These are phyloP conservation scores for Blastobotrys indianensis DNA, from an alignment of 1,139 yeast genomes.

Conservation along the genomic window DNA sequence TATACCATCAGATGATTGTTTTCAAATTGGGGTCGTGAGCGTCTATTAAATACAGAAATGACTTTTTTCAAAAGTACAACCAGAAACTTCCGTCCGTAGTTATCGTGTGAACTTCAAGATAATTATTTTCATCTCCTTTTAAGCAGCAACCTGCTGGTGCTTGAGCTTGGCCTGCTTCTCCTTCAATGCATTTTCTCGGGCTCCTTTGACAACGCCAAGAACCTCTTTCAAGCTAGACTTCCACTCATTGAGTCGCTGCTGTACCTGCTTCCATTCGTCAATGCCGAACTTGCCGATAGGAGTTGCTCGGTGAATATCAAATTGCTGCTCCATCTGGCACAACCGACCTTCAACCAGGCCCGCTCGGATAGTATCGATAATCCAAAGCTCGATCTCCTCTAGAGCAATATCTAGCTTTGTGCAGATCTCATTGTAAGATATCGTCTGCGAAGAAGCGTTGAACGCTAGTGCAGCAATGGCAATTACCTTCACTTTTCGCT, in stretches of 20 bases:
- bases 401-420: slow-evolving; percentile 30
- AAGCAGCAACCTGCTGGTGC: slow-evolving; percentile 5
- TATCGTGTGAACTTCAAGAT: no score
- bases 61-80: no score
- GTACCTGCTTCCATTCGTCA: slow-evolving; percentile 37
- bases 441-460: slow-evolving; percentile 23
- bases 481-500: slow-evolving; percentile 26
- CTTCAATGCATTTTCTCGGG: slow-evolving; percentile 29
- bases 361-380: slow-evolving; percentile 40
- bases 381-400: slow-evolving; percentile 38
- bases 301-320: slow-evolving; percentile 37
- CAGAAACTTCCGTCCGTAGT: no score
- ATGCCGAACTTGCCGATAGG: slow-evolving; percentile 35
- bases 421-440: slow-evolving; percentile 34
- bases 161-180: slow-evolving; percentile 19
- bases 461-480: slow-evolving; percentile 27
- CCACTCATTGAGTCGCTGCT: slow-evolving; percentile 35
- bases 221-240: slow-evolving; percentile 33
- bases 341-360: slow-evolving; percentile 41
- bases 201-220: slow-evolving; percentile 31
- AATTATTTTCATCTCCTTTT: no score
- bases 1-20: background rate
- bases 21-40: background rate
- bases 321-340: slow-evolving; percentile 36
- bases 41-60: background rate